These are phyloP conservation scores for Penicillium daleae DNA, from an alignment of 495 filamentous ascomycete species.

Conservation along the genomic window DNA sequence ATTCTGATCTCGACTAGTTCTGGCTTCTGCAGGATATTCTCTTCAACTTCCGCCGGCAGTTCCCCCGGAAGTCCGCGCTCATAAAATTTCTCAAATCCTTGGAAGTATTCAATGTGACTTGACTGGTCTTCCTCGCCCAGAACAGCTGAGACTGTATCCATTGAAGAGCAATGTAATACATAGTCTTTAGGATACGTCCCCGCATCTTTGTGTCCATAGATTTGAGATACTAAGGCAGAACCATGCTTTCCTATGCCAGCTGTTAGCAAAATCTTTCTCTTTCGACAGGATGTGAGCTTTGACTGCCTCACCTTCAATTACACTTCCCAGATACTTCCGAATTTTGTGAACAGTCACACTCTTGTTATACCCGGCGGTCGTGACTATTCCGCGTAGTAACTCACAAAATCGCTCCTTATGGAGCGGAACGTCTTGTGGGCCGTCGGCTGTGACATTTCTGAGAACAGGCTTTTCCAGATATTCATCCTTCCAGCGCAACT, in stretches of 20 bases:
- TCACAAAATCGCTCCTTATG: slow-evolving; percentile 17
- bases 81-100: slow-evolving; percentile 23
- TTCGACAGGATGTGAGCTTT: neutral
- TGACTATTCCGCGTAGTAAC: slow-evolving; percentile 15
- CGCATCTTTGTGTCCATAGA: slow-evolving; percentile 26
- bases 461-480: slow-evolving; percentile 25
- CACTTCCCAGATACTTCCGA: slow-evolving; percentile 21
- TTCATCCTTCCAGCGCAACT: slow-evolving; percentile 22
- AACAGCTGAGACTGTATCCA: slow-evolving; percentile 26
- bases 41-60: slow-evolving; percentile 20
- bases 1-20: slow-evolving; percentile 18
- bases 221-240: slow-evolving; percentile 30
- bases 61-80: slow-evolving; percentile 21
- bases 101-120: slow-evolving; percentile 28
- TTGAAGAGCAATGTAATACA: slow-evolving; percentile 24
- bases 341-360: slow-evolving; percentile 15
- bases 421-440: slow-evolving; percentile 26
- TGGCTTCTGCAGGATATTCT: slow-evolving; percentile 21
- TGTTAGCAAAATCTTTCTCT: neutral
- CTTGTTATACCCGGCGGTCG: slow-evolving; percentile 21
- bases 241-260: slow-evolving; percentile 22
- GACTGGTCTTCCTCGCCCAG: slow-evolving; percentile 26
- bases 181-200: slow-evolving; percentile 28
- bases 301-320: slow-evolving; percentile 20
- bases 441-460: slow-evolving; percentile 28